Conservation (phyloP, 345 rosid genomes). For the Syzygium aromaticum region DNA sequence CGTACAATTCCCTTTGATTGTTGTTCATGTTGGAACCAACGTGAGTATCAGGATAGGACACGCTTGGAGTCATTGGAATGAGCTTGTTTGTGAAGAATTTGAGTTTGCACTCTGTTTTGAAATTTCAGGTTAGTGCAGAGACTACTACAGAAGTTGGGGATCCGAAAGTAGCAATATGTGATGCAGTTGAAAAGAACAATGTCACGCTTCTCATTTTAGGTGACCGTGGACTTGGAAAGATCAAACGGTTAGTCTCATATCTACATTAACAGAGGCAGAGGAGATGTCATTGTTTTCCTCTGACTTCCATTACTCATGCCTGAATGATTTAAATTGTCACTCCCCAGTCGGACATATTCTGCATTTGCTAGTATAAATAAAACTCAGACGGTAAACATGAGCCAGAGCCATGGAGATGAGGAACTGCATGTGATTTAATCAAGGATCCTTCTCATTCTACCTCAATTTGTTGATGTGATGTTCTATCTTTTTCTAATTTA, state of each 20-base stretch:
- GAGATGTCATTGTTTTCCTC: not conserved
- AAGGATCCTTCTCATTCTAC: not conserved
- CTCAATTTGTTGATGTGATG: not conserved
- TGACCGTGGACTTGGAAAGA: slow-evolving; percentile 32
- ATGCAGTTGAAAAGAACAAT: slow-evolving; percentile 41
- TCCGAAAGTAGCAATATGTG: slow-evolving; percentile 50
- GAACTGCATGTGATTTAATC: not conserved
- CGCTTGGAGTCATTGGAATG: not conserved
- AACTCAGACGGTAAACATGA: no score
- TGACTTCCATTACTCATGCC: not conserved
- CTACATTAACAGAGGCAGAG: not conserved
- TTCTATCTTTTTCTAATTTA: not conserved
- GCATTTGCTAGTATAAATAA: no score
- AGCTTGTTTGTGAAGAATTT: not conserved
- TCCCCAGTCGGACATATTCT: not conserved
- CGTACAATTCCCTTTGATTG: not conserved
- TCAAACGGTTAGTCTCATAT: slow-evolving; percentile 27
- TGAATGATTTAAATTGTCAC: not conserved
- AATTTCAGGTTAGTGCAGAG: slow-evolving; percentile 29
- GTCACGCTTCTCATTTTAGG: slow-evolving; percentile 47
- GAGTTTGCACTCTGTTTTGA: not conserved
- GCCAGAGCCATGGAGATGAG: no score
- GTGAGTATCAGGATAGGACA: not conserved
- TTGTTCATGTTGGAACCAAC: not conserved
- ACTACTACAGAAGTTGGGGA: slow-evolving; percentile 43